Evolutionary conservation across 1,284 basidiomycete species (phyloP), one percentile per base, ranked within the genome.

Genomic region (Ceratobasidium sp.): DNA sequence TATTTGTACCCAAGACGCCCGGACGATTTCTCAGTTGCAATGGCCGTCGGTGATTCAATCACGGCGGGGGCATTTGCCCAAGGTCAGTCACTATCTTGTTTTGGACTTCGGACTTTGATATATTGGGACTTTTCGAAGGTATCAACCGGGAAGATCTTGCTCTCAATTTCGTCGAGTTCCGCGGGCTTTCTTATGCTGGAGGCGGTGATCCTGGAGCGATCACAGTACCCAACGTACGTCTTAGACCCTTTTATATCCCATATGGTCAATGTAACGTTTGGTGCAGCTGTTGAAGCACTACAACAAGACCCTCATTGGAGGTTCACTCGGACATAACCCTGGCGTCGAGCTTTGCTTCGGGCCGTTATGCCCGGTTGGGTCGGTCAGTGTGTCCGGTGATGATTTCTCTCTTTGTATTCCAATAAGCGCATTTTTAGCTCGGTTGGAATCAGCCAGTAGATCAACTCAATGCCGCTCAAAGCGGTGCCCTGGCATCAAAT

Each of bases 11-110:
- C 24, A n/a, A 76, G 81, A 0, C 81, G 82, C 0, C 82, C 82
- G 46, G 82, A 83, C 62, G 81, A 83, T 62, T 81, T 83, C 65
- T 77, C 77, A 11, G 80, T 82, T n/a, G 76, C 82, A 49, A 81
- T 83, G 79, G 83, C 82, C 7, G 24, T 83, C 16, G 83, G 83
- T 0, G 83, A 84, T 74, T 81, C 81, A 1, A 83, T 84, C 77
- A 81, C 82, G 0, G 83, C 83, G 4, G 83, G 79, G 0, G 76
- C 82, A 9, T 79, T 83, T 39, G 82, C 82, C 7, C 76, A 78
- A 56, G 77, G 77, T 73, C 1, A 13, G 56, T 22, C 37, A 7
- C 7, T 34, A 7, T 59, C 13, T 43, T 29, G 19, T 19, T 16
- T 31, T 29, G 8, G 11, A 39, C 3, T 19, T 11, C 2, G 2